These are phyloP conservation scores for Collybia mongolica DNA, from an alignment of 768 basidiomycete genomes.

Conservation along the genomic window DNA sequence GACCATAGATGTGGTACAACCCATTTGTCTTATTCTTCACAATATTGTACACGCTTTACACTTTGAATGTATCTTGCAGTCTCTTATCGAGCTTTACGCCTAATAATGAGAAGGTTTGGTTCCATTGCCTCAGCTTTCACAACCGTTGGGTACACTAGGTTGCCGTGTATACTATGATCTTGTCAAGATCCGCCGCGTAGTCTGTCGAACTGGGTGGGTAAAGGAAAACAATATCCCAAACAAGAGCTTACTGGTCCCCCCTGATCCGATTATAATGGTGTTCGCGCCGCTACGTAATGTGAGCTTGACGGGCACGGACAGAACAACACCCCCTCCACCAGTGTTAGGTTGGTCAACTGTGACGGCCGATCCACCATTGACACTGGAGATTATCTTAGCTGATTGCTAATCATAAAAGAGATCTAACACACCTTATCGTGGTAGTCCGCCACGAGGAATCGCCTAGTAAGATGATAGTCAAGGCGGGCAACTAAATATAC, in stretches of 20 bases:
- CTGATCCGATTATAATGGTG: constrained; percentile 46
- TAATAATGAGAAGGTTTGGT: too few relatives aligned
- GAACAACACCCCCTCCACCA: constrained; percentile 49
- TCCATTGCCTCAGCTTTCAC: too few relatives aligned
- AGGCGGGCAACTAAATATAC: background rate
- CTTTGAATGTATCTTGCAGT: too few relatives aligned
- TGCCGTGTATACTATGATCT: constrained; percentile 57
- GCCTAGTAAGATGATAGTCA: constrained; percentile 19
- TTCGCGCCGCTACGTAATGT: constrained; percentile 49
- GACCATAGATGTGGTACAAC: too few relatives aligned
- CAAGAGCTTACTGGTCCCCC: constrained; percentile 44
- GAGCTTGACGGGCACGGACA: constrained; percentile 57
- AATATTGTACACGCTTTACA: too few relatives aligned
- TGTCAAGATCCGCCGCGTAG: constrained; percentile 61
- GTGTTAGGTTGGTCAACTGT: constrained; percentile 57
- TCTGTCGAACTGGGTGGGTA: constrained; percentile 24
- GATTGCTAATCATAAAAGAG: background rate
- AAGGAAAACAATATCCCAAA: background rate
- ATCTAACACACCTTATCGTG: constrained; percentile 45
- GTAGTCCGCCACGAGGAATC: constrained; percentile 60
- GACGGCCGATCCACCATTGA: constrained; percentile 55
- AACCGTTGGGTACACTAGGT: constrained; percentile 11
- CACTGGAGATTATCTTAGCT: constrained; percentile 28
- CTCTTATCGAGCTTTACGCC: too few relatives aligned
- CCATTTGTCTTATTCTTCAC: too few relatives aligned